Conservation (phyloP, 164 flowering plant species). For the Chimonanthus salicifolius region DNA sequence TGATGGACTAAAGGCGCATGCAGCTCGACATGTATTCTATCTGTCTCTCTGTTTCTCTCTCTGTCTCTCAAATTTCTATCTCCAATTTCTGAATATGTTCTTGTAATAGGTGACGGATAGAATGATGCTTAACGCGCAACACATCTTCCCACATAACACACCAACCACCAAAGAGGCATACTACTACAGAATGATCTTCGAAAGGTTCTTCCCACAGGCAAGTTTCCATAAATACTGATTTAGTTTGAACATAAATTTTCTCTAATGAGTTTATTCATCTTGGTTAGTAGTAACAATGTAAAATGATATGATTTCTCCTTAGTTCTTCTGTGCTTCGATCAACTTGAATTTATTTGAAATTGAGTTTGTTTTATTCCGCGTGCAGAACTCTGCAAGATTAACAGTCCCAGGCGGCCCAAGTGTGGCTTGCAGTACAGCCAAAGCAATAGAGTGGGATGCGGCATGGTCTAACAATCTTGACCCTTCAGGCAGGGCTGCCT, state of each 20-base stretch:
- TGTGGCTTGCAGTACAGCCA: conserved; percentile 97
- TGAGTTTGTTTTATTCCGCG: not conserved
- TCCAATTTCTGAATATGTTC: not conserved
- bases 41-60: not conserved
- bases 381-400: conserved; percentile 82
- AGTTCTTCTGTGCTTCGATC: too few species aligned
- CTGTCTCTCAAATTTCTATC: not conserved
- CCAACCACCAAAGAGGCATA: conserved; percentile 94
- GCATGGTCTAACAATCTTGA: conserved; percentile 94
- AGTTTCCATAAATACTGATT: not conserved
- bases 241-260: not conserved
- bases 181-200: conserved; percentile 86
- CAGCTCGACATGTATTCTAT: conserved; percentile 52
- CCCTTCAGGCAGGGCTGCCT: conserved; percentile 97
- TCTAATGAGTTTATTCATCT: not conserved
- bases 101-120: conserved; percentile 75
- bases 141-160: conserved; percentile 84
- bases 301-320: not conserved
- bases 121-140: conserved; percentile 72
- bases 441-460: conserved; percentile 98
- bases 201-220: conserved; percentile 94
- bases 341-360: not conserved
- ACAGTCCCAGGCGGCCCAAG: conserved; percentile 99
- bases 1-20: conserved; percentile 95
- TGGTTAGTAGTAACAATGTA: not conserved